Evolutionary conservation across 2,329 filamentous ascomycete species (phyloP).

Genomic region (Xylaria sp.): DNA sequence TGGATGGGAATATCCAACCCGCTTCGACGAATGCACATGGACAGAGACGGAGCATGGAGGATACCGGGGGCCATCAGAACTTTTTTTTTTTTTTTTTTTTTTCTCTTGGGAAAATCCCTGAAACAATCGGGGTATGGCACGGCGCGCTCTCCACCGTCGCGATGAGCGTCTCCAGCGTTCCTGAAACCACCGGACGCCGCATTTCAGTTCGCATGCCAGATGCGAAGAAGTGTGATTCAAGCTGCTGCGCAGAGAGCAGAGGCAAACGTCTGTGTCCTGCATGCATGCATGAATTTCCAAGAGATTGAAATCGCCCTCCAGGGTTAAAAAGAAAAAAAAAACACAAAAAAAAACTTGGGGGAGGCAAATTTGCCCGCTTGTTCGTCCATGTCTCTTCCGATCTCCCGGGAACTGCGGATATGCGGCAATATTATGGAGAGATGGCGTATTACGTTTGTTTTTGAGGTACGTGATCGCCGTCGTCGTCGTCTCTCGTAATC

Average conservation of each 20-base stretch:
- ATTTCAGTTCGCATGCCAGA: slow-evolving; percentile 15
- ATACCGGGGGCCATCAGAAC: background rate
- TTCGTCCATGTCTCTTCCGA: background rate
- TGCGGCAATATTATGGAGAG: background rate
- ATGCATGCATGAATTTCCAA: slow-evolving; percentile 11
- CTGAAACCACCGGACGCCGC: slow-evolving; percentile 25
- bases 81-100: background rate
- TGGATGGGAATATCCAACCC: slow-evolving; percentile 1
- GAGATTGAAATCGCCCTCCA: background rate
- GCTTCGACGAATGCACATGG: background rate
- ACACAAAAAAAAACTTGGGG: too few species aligned
- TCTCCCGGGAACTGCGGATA: slow-evolving; percentile 16
- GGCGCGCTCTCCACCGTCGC: background rate
- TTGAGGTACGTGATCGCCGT: background rate
- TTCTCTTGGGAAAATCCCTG: background rate
- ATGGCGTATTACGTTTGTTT: background rate
- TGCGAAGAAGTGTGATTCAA: slow-evolving; percentile 12
- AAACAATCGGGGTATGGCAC: slow-evolving; percentile 10
- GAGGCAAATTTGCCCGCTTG: background rate
- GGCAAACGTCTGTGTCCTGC: slow-evolving; percentile 3
- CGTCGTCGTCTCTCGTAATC: slow-evolving; percentile 9
- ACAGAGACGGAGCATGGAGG: background rate
- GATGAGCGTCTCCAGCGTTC: slow-evolving; percentile 19
- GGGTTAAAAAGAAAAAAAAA: background rate
- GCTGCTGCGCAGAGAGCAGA: slow-evolving; percentile 14